A percentile compares a stretch with the other conserved stretches of the same genome.
Evolutionary conservation across 1,139 yeast species (phyloP).

Genomic region (Geotrichum fermentans): DNA sequence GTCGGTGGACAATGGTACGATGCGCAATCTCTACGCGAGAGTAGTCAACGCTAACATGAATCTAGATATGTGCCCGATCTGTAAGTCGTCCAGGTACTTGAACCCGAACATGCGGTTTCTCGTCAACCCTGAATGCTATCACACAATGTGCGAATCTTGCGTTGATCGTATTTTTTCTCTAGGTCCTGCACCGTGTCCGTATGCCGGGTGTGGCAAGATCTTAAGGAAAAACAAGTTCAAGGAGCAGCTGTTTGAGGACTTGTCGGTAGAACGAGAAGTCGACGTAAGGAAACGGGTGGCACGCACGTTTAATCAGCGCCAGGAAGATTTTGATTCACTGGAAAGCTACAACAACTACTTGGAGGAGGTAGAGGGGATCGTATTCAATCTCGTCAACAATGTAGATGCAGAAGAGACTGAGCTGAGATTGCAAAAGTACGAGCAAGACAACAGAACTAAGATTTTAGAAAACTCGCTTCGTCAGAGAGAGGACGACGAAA

Average conservation of each 20-base stretch:
- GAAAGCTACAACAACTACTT: constrained; percentile 67
- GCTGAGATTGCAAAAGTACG: constrained; percentile 61
- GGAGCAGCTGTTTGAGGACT: constrained; percentile 86
- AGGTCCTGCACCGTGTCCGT: constrained; percentile 97
- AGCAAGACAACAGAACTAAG: constrained; percentile 66
- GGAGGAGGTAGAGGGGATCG: constrained; percentile 76
- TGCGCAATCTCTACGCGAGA: too few species aligned
- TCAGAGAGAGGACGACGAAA: constrained; percentile 60
- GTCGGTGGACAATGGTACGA: constrained; percentile 4
- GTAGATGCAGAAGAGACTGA: constrained; percentile 72
- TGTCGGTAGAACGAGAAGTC: constrained; percentile 82
- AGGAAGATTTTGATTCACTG: constrained; percentile 62
- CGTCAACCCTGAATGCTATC: constrained; percentile 96
- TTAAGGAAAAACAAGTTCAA: constrained; percentile 85
- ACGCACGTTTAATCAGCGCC: constrained; percentile 73
- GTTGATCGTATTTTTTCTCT: constrained; percentile 88
- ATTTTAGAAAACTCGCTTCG: constrained; percentile 72
- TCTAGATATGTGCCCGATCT: constrained; percentile 89
- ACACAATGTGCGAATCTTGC: constrained; percentile 93
- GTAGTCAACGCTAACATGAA: background rate
- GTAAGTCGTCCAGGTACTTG: constrained; percentile 89
- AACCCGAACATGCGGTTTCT: constrained; percentile 91
- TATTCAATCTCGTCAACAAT: constrained; percentile 68
- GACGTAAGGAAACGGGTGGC: constrained; percentile 79
- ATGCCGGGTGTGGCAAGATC: constrained; percentile 83